Conservation (phyloP, 2,329 filamentous ascomycete species). For the Arthroderma sp. region DNA sequence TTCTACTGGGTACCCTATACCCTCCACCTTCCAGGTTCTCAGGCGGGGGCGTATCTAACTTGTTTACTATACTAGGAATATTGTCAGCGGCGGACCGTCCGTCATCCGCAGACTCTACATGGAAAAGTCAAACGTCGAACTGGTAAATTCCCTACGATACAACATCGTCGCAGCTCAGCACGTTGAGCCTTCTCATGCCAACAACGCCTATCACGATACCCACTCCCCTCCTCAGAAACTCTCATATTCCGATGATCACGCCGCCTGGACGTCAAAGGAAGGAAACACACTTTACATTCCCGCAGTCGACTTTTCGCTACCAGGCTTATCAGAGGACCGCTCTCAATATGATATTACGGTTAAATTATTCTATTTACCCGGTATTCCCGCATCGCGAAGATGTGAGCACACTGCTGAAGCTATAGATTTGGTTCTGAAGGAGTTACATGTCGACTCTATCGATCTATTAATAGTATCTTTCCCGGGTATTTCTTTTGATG, state of each 20-base stretch:
- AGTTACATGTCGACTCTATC: slow-evolving; percentile 61
- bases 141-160: slow-evolving; percentile 73
- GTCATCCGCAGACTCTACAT: slow-evolving; percentile 67
- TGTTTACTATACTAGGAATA: slow-evolving; percentile 45
- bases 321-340: slow-evolving; percentile 65
- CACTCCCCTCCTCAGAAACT: slow-evolving; percentile 9
- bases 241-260: slow-evolving; percentile 21
- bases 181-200: slow-evolving; percentile 30
- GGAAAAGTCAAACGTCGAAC: slow-evolving; percentile 81
- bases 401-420: slow-evolving; percentile 63
- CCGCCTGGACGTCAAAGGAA: slow-evolving; percentile 53
- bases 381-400: slow-evolving; percentile 50
- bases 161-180: slow-evolving; percentile 67
- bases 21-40: slow-evolving; percentile 16
- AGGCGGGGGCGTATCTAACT: slow-evolving; percentile 5
- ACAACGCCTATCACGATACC: slow-evolving; percentile 14
- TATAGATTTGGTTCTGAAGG: slow-evolving; percentile 63
- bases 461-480: slow-evolving; percentile 89
- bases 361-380: slow-evolving; percentile 85
- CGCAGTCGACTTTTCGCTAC: slow-evolving; percentile 56
- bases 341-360: slow-evolving; percentile 86
- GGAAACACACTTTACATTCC: slow-evolving; percentile 59
- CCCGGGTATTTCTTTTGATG: slow-evolving; percentile 84
- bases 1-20: slow-evolving; percentile 57
- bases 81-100: slow-evolving; percentile 71